These are phyloP conservation scores for Candida albicans DNA, from an alignment of 1,139 yeast genomes.

Conservation along the genomic window DNA sequence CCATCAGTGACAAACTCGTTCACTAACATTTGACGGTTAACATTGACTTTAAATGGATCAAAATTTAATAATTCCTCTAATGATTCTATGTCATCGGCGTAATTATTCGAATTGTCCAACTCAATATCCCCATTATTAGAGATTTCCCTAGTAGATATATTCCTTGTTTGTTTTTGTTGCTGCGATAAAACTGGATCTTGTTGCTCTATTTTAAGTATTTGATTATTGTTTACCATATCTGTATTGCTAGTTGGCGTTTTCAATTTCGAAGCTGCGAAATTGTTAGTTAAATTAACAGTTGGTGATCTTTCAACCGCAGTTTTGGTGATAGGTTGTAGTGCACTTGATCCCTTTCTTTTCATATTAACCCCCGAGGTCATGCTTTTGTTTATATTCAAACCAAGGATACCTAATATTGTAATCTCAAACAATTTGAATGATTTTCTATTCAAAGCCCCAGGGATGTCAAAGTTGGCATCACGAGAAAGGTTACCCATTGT, in stretches of 20 bases:
- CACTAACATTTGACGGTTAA: constrained; percentile 38
- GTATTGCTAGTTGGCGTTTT: constrained; percentile 6
- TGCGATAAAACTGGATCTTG: neutral
- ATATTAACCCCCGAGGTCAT: constrained; percentile 6
- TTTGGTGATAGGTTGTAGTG: constrained; percentile 24
- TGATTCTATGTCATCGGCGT: constrained; percentile 19
- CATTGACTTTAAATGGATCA: constrained; percentile 42
- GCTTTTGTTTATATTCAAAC: constrained; percentile 27
- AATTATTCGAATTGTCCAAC: neutral
- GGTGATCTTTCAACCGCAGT: constrained; percentile 27
- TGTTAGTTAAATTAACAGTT: constrained; percentile 2
- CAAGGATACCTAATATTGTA: constrained; percentile 55
- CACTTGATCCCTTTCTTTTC: constrained; percentile 19
- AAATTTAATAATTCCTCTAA: constrained; percentile 35
- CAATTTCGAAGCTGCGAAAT: constrained; percentile 8
- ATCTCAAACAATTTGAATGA: constrained; percentile 57
- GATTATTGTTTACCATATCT: constrained; percentile 6
- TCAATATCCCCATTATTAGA: neutral
- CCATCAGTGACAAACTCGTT: constrained; percentile 70
- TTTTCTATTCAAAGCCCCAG: constrained; percentile 61
- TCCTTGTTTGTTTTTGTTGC: neutral
- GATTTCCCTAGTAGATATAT: too few species aligned
- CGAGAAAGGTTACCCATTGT: constrained; percentile 49
- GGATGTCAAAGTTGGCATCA: constrained; percentile 53
- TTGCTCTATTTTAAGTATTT: neutral